Evolutionary conservation across 495 filamentous ascomycete species (phyloP), one percentile per base, ranked within the genome.

Genomic region (Haplographium delicatum): DNA sequence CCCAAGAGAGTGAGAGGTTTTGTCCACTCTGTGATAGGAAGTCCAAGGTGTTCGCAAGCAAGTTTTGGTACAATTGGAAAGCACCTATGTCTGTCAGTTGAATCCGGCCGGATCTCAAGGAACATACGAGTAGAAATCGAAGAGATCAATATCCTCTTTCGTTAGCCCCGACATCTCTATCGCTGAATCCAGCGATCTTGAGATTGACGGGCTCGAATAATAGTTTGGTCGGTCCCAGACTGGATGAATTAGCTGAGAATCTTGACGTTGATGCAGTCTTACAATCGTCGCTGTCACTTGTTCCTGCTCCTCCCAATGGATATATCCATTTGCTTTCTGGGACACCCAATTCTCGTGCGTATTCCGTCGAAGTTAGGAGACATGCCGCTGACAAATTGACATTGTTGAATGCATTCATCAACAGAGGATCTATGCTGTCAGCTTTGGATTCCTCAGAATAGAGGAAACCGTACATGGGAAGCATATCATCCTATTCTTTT

Each of bases 381-480:
- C 71, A 76, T 23, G 75, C 74, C 7, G 65, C 73, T 10, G 74
- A 67, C 10, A 80, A 62, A 42, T 81, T 81, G 50, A 81, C 68
- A 13, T 66, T 75, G 56, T 81, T 80, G 65, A 80, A 80, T 23
- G 78, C 76, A 59, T 81, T 81, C 78, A 80, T 80, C 28, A 80
- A 57, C 11, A 81, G 66, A 5, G 78, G 75, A 66, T 81, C 78
- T 81, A n/a, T 1, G 27, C 18, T n/a, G 13, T 46, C 13, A 48
- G 40, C 18, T 34, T 30, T 35, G 19, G 38, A 46, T 3, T n/a
- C n/a, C n/a, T 16, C 18, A 22, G 7, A 37, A 24, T 27, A 7
- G 13, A 47, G 11, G 25, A 24, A 11, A 18, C 13, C 62, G 51
- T 55, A 69, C 76, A 79, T 24, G 76, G 76, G 41, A 65, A 71